A percentile compares a stretch with the other conserved stretches of the same genome.
These are phyloP conservation scores for Microglena sp. DNA, from an alignment of 139 green algal genomes.

Conservation along the genomic window DNA sequence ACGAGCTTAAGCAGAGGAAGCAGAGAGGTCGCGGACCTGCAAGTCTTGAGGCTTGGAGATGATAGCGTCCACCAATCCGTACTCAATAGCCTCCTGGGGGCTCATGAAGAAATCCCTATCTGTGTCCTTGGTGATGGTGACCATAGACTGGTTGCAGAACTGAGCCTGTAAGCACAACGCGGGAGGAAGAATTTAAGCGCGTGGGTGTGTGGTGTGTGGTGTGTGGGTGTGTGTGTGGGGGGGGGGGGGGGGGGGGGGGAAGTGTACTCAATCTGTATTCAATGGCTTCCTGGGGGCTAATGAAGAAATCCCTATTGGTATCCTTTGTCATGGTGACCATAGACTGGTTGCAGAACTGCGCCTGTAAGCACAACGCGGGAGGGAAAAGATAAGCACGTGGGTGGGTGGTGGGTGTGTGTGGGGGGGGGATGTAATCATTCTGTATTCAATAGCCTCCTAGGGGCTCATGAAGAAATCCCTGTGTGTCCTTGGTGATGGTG, in stretches of 20 bases:
- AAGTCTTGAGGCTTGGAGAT: slow-evolving; percentile 57
- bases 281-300: no score
- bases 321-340: slow-evolving; percentile 89
- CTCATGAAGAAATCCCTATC: slow-evolving; percentile 99
- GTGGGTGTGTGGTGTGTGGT: no score
- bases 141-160: slow-evolving; percentile 91
- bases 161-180: slow-evolving; percentile 56
- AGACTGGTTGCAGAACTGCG: slow-evolving; percentile 88
- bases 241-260: no score
- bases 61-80: slow-evolving; percentile 88
- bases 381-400: no score
- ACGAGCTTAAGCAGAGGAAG: no score
- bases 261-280: no score
- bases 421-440: no score
- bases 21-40: slow-evolving; percentile 14
- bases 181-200: not conserved
- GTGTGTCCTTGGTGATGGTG: slow-evolving; percentile 92
- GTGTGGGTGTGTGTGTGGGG: no score
- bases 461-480: slow-evolving; percentile 98
- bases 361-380: slow-evolving; percentile 27
- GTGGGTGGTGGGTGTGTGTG: no score
- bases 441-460: no score
- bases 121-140: slow-evolving; percentile 91
- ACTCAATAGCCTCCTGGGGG: slow-evolving; percentile 92
- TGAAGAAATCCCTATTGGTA: slow-evolving; percentile 97